Conservation (phyloP, 441 rosid genomes). For the Breynia disticha region DNA sequence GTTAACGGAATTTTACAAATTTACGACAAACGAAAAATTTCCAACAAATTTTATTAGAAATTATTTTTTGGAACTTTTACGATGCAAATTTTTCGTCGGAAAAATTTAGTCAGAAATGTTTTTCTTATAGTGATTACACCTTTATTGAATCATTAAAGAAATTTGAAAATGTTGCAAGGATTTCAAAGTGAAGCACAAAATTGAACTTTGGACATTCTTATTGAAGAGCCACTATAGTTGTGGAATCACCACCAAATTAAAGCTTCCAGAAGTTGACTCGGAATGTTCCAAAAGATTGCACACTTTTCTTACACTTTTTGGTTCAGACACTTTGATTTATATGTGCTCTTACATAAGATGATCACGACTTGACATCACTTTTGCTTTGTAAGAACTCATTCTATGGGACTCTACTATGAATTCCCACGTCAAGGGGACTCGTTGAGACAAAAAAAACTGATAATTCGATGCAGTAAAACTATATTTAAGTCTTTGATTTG, state of each 20-base stretch:
- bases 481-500: no score
- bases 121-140: no score
- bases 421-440: no score
- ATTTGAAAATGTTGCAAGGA: neutral
- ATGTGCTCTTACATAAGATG: neutral
- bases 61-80: no score
- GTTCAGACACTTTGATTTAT: neutral
- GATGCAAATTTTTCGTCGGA: neutral
- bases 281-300: conserved; percentile 9
- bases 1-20: no score
- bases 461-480: no score
- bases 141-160: neutral
- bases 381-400: no score
- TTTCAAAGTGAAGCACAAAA: neutral
- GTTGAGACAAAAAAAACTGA: no score
- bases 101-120: neutral
- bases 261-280: conserved; percentile 50
- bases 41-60: no score
- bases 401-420: no score
- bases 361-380: neutral
- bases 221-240: conserved; percentile 12
- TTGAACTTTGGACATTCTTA: neutral
- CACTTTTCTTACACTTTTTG: neutral
- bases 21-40: no score
- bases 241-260: conserved; percentile 37